Evolutionary conservation across 768 basidiomycete species (phyloP).

Genomic region (Boletus vinaceobasis): DNA sequence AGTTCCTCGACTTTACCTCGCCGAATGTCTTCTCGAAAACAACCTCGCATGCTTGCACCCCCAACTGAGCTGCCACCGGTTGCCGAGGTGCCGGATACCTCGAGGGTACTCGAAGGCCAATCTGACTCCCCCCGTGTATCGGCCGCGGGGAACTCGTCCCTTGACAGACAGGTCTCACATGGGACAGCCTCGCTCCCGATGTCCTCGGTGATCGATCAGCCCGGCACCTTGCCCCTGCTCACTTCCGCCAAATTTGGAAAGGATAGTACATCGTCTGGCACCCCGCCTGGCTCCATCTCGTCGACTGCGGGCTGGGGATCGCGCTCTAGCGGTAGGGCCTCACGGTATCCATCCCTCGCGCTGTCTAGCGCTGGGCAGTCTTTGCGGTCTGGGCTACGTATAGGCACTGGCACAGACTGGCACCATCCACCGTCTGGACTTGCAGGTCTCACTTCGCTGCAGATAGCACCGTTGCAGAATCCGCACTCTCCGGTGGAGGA

Average conservation of each 20-base stretch:
- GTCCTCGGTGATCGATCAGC: slow-evolving; percentile 3
- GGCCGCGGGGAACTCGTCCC: slow-evolving; percentile 3
- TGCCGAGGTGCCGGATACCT: slow-evolving; percentile 13
- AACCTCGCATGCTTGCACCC: not conserved
- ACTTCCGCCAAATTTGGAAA: slow-evolving; percentile 29
- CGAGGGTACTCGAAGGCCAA: not conserved
- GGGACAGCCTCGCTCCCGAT: slow-evolving; percentile 5
- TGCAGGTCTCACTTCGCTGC: slow-evolving; percentile 12
- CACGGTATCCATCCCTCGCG: slow-evolving; percentile 30
- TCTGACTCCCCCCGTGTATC: not conserved
- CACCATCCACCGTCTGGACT: slow-evolving; percentile 25
- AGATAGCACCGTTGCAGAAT: slow-evolving; percentile 12
- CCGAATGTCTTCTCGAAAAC: slow-evolving; percentile 10
- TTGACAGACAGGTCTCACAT: slow-evolving; percentile 10
- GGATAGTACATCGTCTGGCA: slow-evolving; percentile 6
- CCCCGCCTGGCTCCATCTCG: slow-evolving; percentile 14
- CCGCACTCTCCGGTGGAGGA: slow-evolving; percentile 23
- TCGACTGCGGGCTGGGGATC: slow-evolving; percentile 15
- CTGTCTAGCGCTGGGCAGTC: slow-evolving; percentile 14
- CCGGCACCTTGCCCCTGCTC: slow-evolving; percentile 18
- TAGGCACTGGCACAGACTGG: slow-evolving; percentile 23
- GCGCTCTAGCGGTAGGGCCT: slow-evolving; percentile 13
- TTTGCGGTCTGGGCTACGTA: slow-evolving; percentile 4
- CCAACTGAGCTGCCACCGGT: slow-evolving; percentile 16
- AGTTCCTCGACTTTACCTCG: not conserved